Evolutionary conservation across 2,329 filamentous ascomycete genomes (phyloP).

Genomic region (Hymenoscyphus fraxineus): DNA sequence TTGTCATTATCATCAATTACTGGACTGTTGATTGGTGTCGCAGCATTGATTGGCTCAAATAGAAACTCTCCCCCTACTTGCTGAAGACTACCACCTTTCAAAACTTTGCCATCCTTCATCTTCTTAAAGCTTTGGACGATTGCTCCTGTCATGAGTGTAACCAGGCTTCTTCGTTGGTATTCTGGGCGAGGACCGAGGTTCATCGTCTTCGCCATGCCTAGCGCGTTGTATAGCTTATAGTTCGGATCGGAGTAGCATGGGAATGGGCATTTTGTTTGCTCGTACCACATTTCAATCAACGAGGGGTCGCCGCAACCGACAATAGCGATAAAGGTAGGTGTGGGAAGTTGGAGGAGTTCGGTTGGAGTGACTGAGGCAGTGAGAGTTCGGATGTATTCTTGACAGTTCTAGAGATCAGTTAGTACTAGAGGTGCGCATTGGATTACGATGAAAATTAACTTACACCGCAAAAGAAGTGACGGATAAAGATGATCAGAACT

Average conservation of each 20-base stretch:
- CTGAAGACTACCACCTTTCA: conserved; percentile 48
- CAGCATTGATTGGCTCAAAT: conserved; percentile 33
- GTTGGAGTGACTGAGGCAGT: conserved; percentile 29
- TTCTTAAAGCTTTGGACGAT: conserved; percentile 45
- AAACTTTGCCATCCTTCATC: conserved; percentile 37
- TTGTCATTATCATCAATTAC: conserved; percentile 7
- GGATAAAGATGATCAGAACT: conserved; percentile 36
- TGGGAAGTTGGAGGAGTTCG: conserved; percentile 32
- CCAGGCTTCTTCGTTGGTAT: conserved; percentile 44
- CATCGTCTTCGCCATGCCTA: conserved; percentile 50
- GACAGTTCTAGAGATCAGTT: conserved; percentile 31
- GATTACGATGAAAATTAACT: conserved; percentile 9
- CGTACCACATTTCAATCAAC: conserved; percentile 51
- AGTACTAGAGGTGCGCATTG: neutral
- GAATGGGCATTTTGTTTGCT: conserved; percentile 47
- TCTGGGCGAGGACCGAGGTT: conserved; percentile 45
- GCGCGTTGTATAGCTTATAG: conserved; percentile 47
- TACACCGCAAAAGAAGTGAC: conserved; percentile 39
- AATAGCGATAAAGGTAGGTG: conserved; percentile 42
- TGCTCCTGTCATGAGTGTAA: conserved; percentile 37
- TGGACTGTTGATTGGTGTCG: conserved; percentile 22
- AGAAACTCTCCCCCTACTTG: conserved; percentile 47
- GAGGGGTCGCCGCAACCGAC: conserved; percentile 54
- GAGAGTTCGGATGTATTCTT: conserved; percentile 35
- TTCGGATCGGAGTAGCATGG: conserved; percentile 56